phyloP scores from a whole-genome alignment of 73 alveolate species.

The Urostyla sp. region DNA sequence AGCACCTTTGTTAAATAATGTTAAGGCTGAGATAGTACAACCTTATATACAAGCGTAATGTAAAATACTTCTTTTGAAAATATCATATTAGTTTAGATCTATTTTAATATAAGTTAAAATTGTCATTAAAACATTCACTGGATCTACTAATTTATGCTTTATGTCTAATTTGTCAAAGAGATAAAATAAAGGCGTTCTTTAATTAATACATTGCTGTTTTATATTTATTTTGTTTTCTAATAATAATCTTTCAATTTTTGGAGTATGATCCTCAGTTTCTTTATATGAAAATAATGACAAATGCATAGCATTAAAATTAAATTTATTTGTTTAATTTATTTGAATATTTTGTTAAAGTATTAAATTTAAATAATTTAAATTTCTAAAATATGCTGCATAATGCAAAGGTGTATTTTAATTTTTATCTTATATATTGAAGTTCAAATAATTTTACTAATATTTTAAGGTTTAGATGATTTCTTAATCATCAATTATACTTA shows the following conservation, averaged over 20 bases:
- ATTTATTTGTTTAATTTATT: background rate
- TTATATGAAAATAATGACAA: slow-evolving; percentile 1
- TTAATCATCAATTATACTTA: background rate
- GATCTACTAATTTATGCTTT: too few relatives aligned
- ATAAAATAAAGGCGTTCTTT: slow-evolving; percentile 19
- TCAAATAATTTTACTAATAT: background rate
- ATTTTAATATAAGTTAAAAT: too few relatives aligned
- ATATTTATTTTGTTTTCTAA: slow-evolving; percentile 1
- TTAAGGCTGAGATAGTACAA: slow-evolving; percentile 56
- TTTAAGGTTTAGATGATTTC: background rate
- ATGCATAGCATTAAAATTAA: slow-evolving; percentile 57
- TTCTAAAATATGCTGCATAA: slow-evolving; percentile 47
- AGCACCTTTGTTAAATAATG: slow-evolving; percentile 54
- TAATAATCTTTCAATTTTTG: slow-evolving; percentile 16
- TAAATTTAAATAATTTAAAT: background rate
- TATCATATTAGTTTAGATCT: slow-evolving; percentile 11
- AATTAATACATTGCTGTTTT: background rate
- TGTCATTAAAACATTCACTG: too few relatives aligned
- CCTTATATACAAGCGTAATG: slow-evolving; percentile 67
- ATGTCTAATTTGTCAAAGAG: background rate
- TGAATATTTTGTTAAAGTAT: background rate
- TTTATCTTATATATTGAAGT: slow-evolving; percentile 1
- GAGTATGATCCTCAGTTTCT: slow-evolving; percentile 36
- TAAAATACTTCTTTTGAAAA: slow-evolving; percentile 1
- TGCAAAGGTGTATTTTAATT: slow-evolving; percentile 57